A percentile compares a stretch with the other conserved stretches of the same genome.
Evolutionary conservation across 331 rosid genomes (phyloP).

Genomic region (Saraca asoca): DNA sequence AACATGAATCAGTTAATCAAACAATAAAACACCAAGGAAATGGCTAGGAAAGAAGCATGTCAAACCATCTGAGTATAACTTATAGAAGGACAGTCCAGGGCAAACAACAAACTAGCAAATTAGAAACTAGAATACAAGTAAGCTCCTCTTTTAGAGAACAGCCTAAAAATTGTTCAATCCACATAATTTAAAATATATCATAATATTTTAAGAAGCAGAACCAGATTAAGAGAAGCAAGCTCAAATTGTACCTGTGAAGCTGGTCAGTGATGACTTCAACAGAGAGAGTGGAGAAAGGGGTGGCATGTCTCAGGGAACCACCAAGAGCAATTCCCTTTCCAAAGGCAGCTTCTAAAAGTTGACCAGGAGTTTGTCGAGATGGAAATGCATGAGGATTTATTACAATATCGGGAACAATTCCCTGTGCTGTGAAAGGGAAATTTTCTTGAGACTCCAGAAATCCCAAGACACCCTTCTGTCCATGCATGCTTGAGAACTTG

Average conservation of each 20-base stretch:
- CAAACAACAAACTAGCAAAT: constrained; percentile 12
- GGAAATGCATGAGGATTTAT: constrained; percentile 99
- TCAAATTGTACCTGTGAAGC: constrained; percentile 75
- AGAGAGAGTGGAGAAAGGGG: constrained; percentile 86
- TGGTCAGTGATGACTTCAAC: constrained; percentile 80
- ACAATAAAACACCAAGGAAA: neutral
- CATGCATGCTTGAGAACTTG: constrained; percentile 98
- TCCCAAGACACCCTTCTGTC: constrained; percentile 95
- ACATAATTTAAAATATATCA: neutral
- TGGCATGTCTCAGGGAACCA: constrained; percentile 64
- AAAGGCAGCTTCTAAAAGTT: constrained; percentile 91
- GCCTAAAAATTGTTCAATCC: constrained; percentile 18
- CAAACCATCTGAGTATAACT: constrained; percentile 17
- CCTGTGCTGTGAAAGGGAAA: constrained; percentile 88
- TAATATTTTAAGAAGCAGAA: constrained; percentile 20
- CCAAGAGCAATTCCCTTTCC: constrained; percentile 93
- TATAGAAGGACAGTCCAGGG: constrained; percentile 1
- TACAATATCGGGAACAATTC: constrained; percentile 94
- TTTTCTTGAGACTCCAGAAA: constrained; percentile 90
- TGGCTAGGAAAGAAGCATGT: constrained; percentile 18
- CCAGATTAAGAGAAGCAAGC: neutral
- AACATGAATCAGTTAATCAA: constrained; percentile 29
- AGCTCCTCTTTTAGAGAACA: constrained; percentile 13
- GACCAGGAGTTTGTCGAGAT: constrained; percentile 96
- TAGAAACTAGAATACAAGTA: constrained; percentile 12